Evolutionary conservation across 2,329 filamentous ascomycete genomes (phyloP).

Genomic region (Monosporascus sp.): DNA sequence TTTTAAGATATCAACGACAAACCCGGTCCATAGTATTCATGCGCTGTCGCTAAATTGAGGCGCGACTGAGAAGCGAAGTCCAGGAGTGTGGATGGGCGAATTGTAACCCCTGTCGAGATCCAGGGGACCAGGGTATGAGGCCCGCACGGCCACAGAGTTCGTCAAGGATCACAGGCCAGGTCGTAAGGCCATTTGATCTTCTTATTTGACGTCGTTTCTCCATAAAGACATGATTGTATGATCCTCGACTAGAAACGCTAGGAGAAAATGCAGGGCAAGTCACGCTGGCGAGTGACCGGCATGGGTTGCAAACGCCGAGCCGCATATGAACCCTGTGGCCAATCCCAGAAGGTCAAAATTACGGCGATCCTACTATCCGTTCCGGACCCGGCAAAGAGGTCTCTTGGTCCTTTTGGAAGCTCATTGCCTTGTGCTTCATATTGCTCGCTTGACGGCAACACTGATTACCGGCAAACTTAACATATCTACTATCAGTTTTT

Average conservation of each 20-base stretch:
- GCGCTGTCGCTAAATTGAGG: conserved; percentile 11
- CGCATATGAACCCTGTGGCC: too few relatives aligned
- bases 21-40: conserved; percentile 14
- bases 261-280: conserved; percentile 12
- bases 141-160: conserved; percentile 11
- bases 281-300: too few relatives aligned
- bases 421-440: too few relatives aligned
- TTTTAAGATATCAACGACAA: conserved; percentile 1
- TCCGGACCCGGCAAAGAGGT: too few relatives aligned
- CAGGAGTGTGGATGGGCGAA: conserved; percentile 4
- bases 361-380: too few relatives aligned
- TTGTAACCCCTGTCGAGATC: not conserved
- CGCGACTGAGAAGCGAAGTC: conserved; percentile 4
- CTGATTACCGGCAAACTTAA: too few relatives aligned
- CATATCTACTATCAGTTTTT: too few relatives aligned
- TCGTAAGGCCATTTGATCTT: conserved; percentile 14
- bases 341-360: too few relatives aligned
- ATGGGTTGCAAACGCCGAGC: too few relatives aligned
- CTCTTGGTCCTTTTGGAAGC: too few relatives aligned
- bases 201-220: conserved; percentile 17
- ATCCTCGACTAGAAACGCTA: conserved; percentile 26
- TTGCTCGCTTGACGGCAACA: too few relatives aligned
- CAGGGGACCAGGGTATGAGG: conserved; percentile 16
- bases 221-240: conserved; percentile 18
- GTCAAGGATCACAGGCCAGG: conserved; percentile 1